Conservation (phyloP, 2,329 filamentous ascomycete genomes). For the Pseudogymnoascus sp. region DNA sequence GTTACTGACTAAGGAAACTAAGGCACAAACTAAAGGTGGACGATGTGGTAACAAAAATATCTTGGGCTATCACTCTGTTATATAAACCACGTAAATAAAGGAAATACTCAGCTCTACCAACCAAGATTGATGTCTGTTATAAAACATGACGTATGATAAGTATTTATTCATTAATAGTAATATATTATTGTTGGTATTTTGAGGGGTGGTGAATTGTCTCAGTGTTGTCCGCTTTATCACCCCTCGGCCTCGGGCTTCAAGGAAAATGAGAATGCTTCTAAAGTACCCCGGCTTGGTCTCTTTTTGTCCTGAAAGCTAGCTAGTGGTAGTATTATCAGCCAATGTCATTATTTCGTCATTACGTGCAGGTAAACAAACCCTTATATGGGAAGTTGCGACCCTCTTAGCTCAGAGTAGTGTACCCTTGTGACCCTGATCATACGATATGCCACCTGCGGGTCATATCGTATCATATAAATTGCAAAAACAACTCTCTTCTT, state of each 20-base stretch:
- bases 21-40: not conserved
- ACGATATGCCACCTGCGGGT: not conserved
- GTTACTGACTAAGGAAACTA: conserved; percentile 14
- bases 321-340: too few relatives aligned
- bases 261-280: not conserved
- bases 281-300: not conserved
- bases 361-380: not conserved
- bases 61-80: not conserved
- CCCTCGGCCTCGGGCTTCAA: not conserved
- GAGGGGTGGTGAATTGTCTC: not conserved
- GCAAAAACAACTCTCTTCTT: not conserved
- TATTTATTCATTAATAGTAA: not conserved
- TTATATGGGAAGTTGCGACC: not conserved
- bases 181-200: not conserved
- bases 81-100: not conserved
- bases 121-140: not conserved
- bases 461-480: not conserved
- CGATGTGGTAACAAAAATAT: not conserved
- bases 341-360: not conserved
- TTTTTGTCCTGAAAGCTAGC: not conserved
- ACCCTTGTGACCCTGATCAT: not conserved
- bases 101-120: not conserved
- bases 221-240: not conserved
- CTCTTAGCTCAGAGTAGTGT: not conserved
- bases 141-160: not conserved